Conservation (phyloP, 192 early-diverging fungal genomes). For the Chytriomyces confervae region DNA sequence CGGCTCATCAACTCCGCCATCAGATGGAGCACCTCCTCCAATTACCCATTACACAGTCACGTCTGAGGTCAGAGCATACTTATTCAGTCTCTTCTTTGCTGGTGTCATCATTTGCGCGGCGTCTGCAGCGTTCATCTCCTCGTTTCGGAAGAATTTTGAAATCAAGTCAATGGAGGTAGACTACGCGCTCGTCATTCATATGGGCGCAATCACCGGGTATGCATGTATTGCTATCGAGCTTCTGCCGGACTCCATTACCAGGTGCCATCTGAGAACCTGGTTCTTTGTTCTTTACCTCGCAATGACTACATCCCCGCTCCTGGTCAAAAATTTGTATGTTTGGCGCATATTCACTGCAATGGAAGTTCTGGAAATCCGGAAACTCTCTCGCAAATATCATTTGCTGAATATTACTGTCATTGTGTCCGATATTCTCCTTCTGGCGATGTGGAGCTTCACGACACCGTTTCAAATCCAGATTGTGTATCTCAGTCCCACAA, state of each 20-base stretch:
- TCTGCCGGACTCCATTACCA: not conserved
- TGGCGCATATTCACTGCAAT: conserved; percentile 10
- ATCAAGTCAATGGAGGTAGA: not conserved
- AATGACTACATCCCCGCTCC: not conserved
- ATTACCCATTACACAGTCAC: not conserved
- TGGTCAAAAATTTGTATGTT: conserved; percentile 21
- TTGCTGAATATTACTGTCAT: not conserved
- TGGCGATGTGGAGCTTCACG: not conserved
- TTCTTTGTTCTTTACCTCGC: not conserved
- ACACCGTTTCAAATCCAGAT: not conserved
- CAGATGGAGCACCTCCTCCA: not conserved
- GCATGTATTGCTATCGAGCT: not conserved
- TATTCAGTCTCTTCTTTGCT: not conserved
- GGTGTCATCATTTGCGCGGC: not conserved
- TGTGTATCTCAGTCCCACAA: not conserved
- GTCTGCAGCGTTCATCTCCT: not conserved
- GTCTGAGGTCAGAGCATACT: not conserved
- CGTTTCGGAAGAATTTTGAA: not conserved
- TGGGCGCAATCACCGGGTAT: not conserved
- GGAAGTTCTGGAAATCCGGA: conserved; percentile 5
- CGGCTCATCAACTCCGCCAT: not conserved
- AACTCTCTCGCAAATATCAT: not conserved
- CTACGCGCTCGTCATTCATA: not conserved
- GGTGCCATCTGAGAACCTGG: not conserved
- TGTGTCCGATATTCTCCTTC: not conserved